Conservation (phyloP, 2,329 filamentous ascomycete species). For the Onygenales sp. region DNA sequence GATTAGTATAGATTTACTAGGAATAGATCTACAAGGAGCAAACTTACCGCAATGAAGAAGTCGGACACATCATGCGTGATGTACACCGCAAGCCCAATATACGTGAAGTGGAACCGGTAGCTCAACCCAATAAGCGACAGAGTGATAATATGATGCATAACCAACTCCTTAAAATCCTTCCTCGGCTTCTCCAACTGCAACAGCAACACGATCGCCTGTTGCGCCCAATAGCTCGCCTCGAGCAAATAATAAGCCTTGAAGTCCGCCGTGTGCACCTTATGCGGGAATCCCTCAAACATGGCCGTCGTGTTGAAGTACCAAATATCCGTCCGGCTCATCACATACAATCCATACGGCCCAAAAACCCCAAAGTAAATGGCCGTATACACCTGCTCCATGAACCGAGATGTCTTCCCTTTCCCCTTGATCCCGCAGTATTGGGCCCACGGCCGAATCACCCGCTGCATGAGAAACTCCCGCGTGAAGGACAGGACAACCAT, state of each 20-base stretch:
- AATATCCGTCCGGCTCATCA: slow-evolving; percentile 83
- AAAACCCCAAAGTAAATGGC: slow-evolving; percentile 80
- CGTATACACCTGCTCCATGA: slow-evolving; percentile 95
- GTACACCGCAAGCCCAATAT: slow-evolving; percentile 88
- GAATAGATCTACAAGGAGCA: not conserved
- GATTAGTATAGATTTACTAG: not conserved
- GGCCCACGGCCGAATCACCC: slow-evolving; percentile 69
- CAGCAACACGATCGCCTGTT: slow-evolving; percentile 81
- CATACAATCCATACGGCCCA: slow-evolving; percentile 74
- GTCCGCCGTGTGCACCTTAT: slow-evolving; percentile 64
- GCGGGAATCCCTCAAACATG: slow-evolving; percentile 86
- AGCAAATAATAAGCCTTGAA: slow-evolving; percentile 98
- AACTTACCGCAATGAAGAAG: slow-evolving; percentile 81
- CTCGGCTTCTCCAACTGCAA: slow-evolving; percentile 84
- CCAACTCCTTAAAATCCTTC: slow-evolving; percentile 91
- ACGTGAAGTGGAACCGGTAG: slow-evolving; percentile 94
- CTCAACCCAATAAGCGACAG: slow-evolving; percentile 72
- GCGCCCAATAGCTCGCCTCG: slow-evolving; percentile 89
- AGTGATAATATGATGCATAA: slow-evolving; percentile 84
- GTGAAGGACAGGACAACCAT: slow-evolving; percentile 84
- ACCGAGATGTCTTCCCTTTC: slow-evolving; percentile 72
- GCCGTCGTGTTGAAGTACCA: slow-evolving; percentile 91
- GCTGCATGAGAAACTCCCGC: slow-evolving; percentile 93
- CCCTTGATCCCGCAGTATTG: slow-evolving; percentile 58
- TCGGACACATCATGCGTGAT: slow-evolving; percentile 91